Evolutionary conservation across 148 eudicot species (phyloP).

Genomic region (Suaeda aralocaspica): DNA sequence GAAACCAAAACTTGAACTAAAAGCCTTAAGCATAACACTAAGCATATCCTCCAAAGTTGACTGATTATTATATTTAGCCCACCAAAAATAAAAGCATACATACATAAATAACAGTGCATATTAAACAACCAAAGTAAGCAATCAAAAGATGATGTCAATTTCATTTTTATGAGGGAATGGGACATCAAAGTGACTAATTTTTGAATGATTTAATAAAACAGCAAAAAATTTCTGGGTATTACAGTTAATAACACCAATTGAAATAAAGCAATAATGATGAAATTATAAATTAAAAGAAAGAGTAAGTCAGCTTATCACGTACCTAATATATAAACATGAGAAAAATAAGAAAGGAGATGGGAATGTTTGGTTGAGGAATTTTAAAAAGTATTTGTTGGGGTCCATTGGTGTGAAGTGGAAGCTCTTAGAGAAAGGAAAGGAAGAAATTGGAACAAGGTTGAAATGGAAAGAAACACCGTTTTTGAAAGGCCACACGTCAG

Average conservation of each 20-base stretch:
- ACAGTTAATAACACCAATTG: neutral
- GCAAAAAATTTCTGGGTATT: neutral
- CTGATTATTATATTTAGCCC: neutral
- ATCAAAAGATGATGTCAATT: neutral
- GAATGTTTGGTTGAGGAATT: neutral
- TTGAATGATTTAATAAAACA: neutral
- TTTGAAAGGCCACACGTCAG: too few relatives aligned
- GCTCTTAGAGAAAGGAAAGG: neutral
- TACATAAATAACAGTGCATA: neutral
- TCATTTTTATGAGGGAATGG: neutral
- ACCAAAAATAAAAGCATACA: neutral
- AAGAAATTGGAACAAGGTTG: neutral
- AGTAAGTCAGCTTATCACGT: neutral
- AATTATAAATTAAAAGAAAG: neutral
- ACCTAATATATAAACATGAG: neutral
- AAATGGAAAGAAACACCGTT: neutral
- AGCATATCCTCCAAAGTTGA: conserved; percentile 11
- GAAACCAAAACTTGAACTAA: conserved; percentile 10
- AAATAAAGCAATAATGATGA: neutral
- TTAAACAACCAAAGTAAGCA: neutral
- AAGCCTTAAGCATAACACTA: conserved; percentile 10
- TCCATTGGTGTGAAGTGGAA: neutral
- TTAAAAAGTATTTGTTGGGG: conserved; percentile 16
- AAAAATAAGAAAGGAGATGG: neutral
- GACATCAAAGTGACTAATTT: conserved; percentile 22